Evolutionary conservation across 176 grass and related monocot genomes (phyloP), one percentile per base, ranked within the genome.

Genomic region (Hordeum marinum): DNA sequence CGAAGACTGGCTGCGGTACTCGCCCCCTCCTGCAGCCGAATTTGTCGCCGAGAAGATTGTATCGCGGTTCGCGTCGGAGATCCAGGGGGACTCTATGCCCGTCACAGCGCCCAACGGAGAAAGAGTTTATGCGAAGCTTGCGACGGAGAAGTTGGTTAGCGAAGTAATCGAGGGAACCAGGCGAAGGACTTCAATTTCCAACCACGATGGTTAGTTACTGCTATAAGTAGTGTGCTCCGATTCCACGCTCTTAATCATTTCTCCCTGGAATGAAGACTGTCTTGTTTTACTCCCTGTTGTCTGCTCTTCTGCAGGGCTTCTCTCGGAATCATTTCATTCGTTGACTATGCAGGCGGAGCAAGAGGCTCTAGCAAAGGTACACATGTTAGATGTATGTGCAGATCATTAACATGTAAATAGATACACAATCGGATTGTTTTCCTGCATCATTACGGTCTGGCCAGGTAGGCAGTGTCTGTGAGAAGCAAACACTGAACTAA

Each of bases 71-170:
- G 93, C 88, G 14, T 88, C 86, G 11, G 93, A 96, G 68, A 98
- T 98, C 68, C 85, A 87, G 1, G 96, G 93, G 48, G 90, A 92
- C 41, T 92, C 78, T 80, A 78, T 96, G 66, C 84, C 93, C 18
- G 64, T 99, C 54, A 99, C 96, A 25, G 90, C 86, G 29, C 91
- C 93, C 69, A 88, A 82, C 66, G 93, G 96, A 70, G 88, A 88
- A 55, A 94, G 93, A 81, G 90, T 91, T 73, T 96, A 99, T 78
- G 90, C 96, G 2, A 94, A 96, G 90, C 83, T 96, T 26, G 48
- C 37, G 60, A 40, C 62, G 18, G 76, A 77, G 36, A 82, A 70
- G 15, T 58, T 80, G 21, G 72, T 61, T 17, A 31, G 68, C 66
- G 75, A 52, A 80, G 84, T 52, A 50, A 40, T 74, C 7, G 82